These are phyloP conservation scores for Cairneyella variabilis DNA, from an alignment of 495 filamentous ascomycete species.

Conservation along the genomic window DNA sequence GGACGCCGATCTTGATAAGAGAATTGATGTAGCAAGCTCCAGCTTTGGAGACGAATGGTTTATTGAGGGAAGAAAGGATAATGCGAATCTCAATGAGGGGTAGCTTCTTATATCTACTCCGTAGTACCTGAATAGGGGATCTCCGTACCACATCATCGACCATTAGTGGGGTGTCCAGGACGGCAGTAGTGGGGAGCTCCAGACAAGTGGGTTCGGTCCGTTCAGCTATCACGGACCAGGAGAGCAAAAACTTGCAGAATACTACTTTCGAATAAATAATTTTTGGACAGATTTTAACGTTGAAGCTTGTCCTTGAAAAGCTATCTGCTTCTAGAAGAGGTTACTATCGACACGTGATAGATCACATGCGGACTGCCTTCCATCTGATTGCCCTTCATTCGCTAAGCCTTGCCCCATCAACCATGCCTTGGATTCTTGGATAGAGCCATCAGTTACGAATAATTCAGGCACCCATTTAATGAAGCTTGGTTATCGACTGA, in stretches of 20 bases:
- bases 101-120: constrained; percentile 11
- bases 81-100: no score
- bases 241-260: neutral
- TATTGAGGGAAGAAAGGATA: neutral
- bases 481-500: neutral
- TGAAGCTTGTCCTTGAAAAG: no score
- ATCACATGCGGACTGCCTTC: neutral
- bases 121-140: constrained; percentile 6
- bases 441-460: constrained; percentile 10
- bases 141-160: constrained; percentile 1
- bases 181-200: constrained; percentile 8
- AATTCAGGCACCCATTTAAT: constrained; percentile 13
- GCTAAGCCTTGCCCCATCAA: neutral
- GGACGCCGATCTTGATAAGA: no score
- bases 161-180: constrained; percentile 8
- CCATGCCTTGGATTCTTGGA: neutral
- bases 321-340: no score
- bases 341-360: no score
- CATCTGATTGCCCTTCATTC: no score
- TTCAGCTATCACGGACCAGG: no score
- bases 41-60: neutral
- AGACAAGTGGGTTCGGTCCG: neutral
- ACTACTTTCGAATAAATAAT: no score
- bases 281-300: no score
- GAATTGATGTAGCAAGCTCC: neutral